Evolutionary conservation across 306 rosid species (phyloP), one percentile per base, ranked within the genome.

Genomic region (Elaeagnus macrophylla): DNA sequence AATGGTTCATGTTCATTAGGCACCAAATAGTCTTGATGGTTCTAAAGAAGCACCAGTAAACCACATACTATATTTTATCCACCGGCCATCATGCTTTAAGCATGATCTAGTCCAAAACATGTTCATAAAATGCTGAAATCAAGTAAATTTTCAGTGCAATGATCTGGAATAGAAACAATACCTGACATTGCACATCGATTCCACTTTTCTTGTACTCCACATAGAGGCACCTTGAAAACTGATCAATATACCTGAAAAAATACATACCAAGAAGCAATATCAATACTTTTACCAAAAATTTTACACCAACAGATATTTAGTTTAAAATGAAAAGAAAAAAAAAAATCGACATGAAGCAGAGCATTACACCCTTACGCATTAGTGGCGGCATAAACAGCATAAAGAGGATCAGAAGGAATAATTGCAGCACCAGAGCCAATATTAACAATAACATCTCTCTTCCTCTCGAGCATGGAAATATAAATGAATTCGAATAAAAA

Each of bases 161-260:
- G 3, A 25, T 25, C 32, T 25, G 32, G 32, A 25, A 25, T 4
- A 20, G 32, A 20, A 20, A 20, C 32, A 16, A 20, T 39, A 86
- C 95, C 83, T 89, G 95, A 53, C 83, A 85, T 18, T 89, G 95
- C n/a, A 89, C 94, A 35, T 83, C 81, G 46, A 89, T 89, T 37
- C 95, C 94, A 18, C 36, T 12, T 4, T 38, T 44, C 20, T 60
- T 59, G 62, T 85, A 85, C 62, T 89, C 95, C 38, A 50, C 68
- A n/a, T 69, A 32, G 5, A 89, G 72, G 37, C 81, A 80, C 56
- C 75, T 85, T 5, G 97, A 83, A 8, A 83, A 39, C 43, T 75
- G 81, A 39, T 83, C 81, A 12, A 89, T 68, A 11, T 75, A 85
- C 10, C 97, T 83, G 86, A 15, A 49, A 14, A 5, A 49, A 49